A percentile compares a stretch with the other conserved stretches of the same genome.
Evolutionary conservation across 1,284 basidiomycete species (phyloP).

Genomic region (Tylopilus sp.): DNA sequence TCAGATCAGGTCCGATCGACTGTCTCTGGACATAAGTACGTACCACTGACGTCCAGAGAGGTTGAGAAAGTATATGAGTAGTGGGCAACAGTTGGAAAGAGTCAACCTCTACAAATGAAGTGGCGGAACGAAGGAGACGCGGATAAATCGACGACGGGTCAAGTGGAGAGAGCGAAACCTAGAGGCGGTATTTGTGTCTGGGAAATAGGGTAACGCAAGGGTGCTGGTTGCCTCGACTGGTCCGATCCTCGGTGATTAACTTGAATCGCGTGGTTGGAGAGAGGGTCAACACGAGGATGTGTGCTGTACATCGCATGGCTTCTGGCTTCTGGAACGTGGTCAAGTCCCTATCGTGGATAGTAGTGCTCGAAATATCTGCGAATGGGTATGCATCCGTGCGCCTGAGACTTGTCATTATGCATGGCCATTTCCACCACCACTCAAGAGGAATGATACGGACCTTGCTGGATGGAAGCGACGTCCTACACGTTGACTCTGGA

Average conservation of each 20-base stretch:
- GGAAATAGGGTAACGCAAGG: background rate
- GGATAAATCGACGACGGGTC: background rate
- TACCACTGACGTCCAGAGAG: conserved; percentile 10
- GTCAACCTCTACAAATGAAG: background rate
- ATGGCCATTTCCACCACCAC: background rate
- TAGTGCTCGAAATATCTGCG: background rate
- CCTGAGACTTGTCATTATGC: too few relatives aligned
- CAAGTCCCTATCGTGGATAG: conserved; percentile 13
- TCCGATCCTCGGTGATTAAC: conserved; percentile 28
- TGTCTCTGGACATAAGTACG: conserved; percentile 4
- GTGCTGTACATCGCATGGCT: conserved; percentile 7
- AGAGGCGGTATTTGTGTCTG: conserved; percentile 20
- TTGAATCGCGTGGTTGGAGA: conserved; percentile 6
- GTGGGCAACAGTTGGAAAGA: background rate
- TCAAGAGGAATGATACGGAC: background rate
- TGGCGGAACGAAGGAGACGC: background rate
- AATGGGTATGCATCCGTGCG: background rate
- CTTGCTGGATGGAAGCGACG: background rate
- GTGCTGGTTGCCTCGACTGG: conserved; percentile 18
- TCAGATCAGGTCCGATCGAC: conserved; percentile 18
- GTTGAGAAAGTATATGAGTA: background rate
- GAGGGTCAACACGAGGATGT: conserved; percentile 22
- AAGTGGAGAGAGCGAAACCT: background rate
- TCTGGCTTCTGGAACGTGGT: conserved; percentile 17
- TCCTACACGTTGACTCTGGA: conserved; percentile 7